A percentile compares a stretch with the other conserved stretches of the same genome.
These are phyloP conservation scores for Craspedostauros australis DNA, from an alignment of 108 stramenopile species.

Conservation along the genomic window DNA sequence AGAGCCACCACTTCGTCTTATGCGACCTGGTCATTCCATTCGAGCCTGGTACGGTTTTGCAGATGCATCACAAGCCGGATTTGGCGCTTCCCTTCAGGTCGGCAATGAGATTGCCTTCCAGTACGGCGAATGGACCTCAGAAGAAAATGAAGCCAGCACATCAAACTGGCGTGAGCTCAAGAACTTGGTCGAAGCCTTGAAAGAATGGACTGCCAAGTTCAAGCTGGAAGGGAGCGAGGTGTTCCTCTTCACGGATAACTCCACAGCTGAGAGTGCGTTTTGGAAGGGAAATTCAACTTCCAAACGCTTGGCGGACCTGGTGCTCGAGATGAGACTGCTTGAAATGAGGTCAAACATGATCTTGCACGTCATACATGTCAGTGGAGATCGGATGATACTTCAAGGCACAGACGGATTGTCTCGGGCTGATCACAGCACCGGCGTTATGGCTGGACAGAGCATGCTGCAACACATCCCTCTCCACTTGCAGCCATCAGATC, in stretches of 20 bases:
- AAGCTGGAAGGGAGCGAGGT: slow-evolving; percentile 17
- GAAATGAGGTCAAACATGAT: too few species aligned
- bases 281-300: too few species aligned
- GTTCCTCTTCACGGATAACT: slow-evolving; percentile 47
- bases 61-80: slow-evolving; percentile 33
- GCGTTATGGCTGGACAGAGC: too few species aligned
- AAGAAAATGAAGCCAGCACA: slow-evolving; percentile 3
- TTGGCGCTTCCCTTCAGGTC: slow-evolving; percentile 13
- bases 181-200: slow-evolving; percentile 28
- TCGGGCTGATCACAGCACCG: too few species aligned
- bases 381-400: too few species aligned
- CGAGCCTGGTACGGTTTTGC: slow-evolving; percentile 34
- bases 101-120: background rate
- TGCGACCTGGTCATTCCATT: background rate
- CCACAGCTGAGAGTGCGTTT: slow-evolving; percentile 22
- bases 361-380: too few species aligned
- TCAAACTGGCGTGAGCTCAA: slow-evolving; percentile 22
- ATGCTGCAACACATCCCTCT: too few species aligned
- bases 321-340: too few species aligned
- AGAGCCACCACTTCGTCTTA: slow-evolving; percentile 2
- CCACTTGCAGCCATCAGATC: too few species aligned
- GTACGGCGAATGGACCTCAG: slow-evolving; percentile 6
- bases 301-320: too few species aligned
- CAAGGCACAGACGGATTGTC: too few species aligned
- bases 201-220: slow-evolving; percentile 12